A percentile compares a stretch with the other conserved stretches of the same genome.
phyloP scores from a whole-genome alignment of 768 basidiomycete species.

The Dendrothele bispora region DNA sequence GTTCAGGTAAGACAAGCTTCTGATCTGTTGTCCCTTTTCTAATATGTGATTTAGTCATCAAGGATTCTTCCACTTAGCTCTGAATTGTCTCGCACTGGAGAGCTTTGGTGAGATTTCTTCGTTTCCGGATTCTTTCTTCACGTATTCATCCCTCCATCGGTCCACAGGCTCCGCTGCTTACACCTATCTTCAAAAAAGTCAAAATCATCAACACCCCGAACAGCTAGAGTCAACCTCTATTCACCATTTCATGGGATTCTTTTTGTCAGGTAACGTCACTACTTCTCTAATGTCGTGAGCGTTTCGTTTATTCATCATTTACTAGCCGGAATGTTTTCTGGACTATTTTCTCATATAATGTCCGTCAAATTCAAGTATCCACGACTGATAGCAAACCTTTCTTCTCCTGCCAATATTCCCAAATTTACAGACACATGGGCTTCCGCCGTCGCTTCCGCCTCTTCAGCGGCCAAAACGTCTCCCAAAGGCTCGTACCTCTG shows the following conservation, averaged over 20 bases:
- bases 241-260: slow-evolving; percentile 85
- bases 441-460: slow-evolving; percentile 43
- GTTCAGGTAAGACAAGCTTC: slow-evolving; percentile 59
- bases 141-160: no score
- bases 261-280: slow-evolving; percentile 59
- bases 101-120: slow-evolving; percentile 64
- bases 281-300: background rate
- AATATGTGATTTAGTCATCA: slow-evolving; percentile 53
- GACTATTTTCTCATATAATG: slow-evolving; percentile 74
- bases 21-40: background rate
- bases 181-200: slow-evolving; percentile 51
- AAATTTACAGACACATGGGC: slow-evolving; percentile 50
- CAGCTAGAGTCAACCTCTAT: slow-evolving; percentile 64
- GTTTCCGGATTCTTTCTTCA: no score
- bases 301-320: background rate
- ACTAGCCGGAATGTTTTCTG: slow-evolving; percentile 80
- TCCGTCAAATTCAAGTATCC: slow-evolving; percentile 73
- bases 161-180: slow-evolving; percentile 61
- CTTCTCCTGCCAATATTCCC: slow-evolving; percentile 37
- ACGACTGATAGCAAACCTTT: slow-evolving; percentile 58
- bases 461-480: slow-evolving; percentile 28
- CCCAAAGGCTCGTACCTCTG: slow-evolving; percentile 22
- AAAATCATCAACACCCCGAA: slow-evolving; percentile 40
- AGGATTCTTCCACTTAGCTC: slow-evolving; percentile 64
- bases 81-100: slow-evolving; percentile 80